Base-by-base conservation (phyloP, 805 yeast genomes). In the Saccharomycopsis javanensis region DNA sequence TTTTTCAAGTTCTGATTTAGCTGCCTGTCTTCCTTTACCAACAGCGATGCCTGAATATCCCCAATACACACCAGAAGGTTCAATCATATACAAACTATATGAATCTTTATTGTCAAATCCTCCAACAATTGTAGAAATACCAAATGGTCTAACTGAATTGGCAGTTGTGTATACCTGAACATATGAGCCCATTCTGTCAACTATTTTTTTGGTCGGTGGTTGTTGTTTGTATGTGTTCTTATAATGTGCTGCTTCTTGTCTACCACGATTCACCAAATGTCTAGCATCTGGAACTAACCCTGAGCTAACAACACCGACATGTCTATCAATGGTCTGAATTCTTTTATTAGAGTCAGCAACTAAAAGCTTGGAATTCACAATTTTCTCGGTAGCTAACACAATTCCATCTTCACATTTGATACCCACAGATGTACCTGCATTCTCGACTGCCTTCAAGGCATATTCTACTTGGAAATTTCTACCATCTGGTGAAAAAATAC, bases 11-110 rank as follows among this genome's bases (percentile, higher is more conserved):
- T 94, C 99, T 30, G 92, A 86, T 73, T 92, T 92, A 53, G 99
- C 99, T n/a, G 88, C 81, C 72, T 94, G 99, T 71, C 98, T 83
- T 52, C 99, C 99, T 71, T 92, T 94, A 62, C 99, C 99, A 3
- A 97, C 82, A 16, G 99, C 99, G 42, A 97, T 96, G 60, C 97
- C 99, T 56, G 80, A 78, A 73, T 94, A 94, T 54, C 99, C 99
- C 98, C 99, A 95, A 68, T 85, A 89, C 0, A 89, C 77, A 61
- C 99, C 99, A 69, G 95, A 87, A 65, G 99, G 99, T 70, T 94
- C 99, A 59, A 94, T 78, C 97, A 92, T 94, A 73, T 86, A 92
- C 65, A 94, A 79, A 70, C 92, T 97, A 20, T 95, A 81, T 23
- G 15, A 13, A 11, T 97, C 98, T 60, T 86, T 81, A 48, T 81